These are phyloP conservation scores for Penicillium cataractarum DNA, from an alignment of 495 filamentous ascomycete genomes.

Conservation along the genomic window DNA sequence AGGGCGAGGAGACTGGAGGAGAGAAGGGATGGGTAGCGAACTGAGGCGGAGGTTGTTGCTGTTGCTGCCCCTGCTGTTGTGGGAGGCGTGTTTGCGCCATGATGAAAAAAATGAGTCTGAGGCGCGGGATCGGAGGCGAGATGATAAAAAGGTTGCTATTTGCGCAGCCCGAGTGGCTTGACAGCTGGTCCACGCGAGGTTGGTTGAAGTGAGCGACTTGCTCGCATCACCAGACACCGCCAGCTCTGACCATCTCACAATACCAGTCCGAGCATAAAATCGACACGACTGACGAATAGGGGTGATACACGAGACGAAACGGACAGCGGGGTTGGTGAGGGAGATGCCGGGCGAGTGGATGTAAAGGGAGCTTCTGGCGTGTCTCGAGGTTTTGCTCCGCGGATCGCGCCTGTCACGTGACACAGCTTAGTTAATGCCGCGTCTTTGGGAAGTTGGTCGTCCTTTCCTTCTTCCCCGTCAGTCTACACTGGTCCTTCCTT, in stretches of 20 bases:
- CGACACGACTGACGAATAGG: conserved; percentile 11
- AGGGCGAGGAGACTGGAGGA: conserved; percentile 56
- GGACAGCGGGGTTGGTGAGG: conserved; percentile 13
- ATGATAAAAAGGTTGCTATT: conserved; percentile 14
- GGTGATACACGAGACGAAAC: conserved; percentile 14
- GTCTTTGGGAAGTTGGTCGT: conserved; percentile 8
- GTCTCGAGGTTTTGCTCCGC: conserved; percentile 33
- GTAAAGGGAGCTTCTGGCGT: conserved; percentile 28
- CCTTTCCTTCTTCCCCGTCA: neutral
- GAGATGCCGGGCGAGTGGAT: conserved; percentile 15
- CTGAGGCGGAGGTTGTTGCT: conserved; percentile 44
- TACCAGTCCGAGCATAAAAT: conserved; percentile 28
- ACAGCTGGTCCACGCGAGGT: conserved; percentile 44
- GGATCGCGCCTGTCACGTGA: conserved; percentile 32
- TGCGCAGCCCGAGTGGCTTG: conserved; percentile 27
- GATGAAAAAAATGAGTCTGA: conserved; percentile 29
- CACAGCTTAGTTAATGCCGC: conserved; percentile 21
- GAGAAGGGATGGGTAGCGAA: conserved; percentile 56
- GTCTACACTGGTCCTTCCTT: neutral
- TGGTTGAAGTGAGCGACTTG: conserved; percentile 46
- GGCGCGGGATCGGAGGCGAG: conserved; percentile 4
- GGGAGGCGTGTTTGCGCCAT: conserved; percentile 68
- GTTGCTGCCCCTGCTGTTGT: conserved; percentile 29
- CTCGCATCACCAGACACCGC: conserved; percentile 47
- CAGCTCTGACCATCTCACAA: conserved; percentile 51